Evolutionary conservation across 2,329 filamentous ascomycete species (phyloP), one percentile per base, ranked within the genome.

Genomic region (Hypoxylon sp.): DNA sequence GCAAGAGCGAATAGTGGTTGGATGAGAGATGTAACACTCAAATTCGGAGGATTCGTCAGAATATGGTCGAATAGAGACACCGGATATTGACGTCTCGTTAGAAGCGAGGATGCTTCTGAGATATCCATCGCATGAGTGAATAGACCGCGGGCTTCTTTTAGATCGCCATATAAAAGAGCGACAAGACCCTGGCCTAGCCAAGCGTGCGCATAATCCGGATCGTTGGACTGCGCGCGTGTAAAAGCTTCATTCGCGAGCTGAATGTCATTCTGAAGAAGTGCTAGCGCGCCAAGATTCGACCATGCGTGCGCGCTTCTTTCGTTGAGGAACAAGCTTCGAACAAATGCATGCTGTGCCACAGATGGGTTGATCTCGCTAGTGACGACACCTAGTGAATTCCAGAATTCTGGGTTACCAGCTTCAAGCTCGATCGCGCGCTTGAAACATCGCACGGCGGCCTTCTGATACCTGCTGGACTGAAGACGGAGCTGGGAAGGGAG

Each of bases 101-200:
- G 84, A 2, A 90, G 79, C 0, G 91, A 90, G 0, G 92, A 92
- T 0, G 93, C 91, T 68, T 94, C 92, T 0, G 94, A 90, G 54
- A 99, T 95, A 70, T 97, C 95, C 83, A 97, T 96, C 0, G 96
- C 95, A 77, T 99, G 96, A 1, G 93, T 95, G 77, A 98, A 97
- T 8, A 98, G 87, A 10, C 90, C 90, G 22, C 93, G 87, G 0
- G 95, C 95, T 80, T 98, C 94, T 68, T 88, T 89, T 0, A 82
- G 74, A 69, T 97, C 91, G 1, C 93, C 94, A 55, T 89, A 87
- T 30, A 95, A 82, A 14, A 95, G 85, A 3, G 96, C 94, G 58
- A 98, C 86, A 27, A 97, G 86, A 0, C 93, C 95, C 80, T 98
- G 95, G 0, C 96, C 96, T 6, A 98, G 84, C 97, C 96, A 99